Conservation (phyloP, 2,329 filamentous ascomycete species). For the Cladosporium sphaerospermum region DNA sequence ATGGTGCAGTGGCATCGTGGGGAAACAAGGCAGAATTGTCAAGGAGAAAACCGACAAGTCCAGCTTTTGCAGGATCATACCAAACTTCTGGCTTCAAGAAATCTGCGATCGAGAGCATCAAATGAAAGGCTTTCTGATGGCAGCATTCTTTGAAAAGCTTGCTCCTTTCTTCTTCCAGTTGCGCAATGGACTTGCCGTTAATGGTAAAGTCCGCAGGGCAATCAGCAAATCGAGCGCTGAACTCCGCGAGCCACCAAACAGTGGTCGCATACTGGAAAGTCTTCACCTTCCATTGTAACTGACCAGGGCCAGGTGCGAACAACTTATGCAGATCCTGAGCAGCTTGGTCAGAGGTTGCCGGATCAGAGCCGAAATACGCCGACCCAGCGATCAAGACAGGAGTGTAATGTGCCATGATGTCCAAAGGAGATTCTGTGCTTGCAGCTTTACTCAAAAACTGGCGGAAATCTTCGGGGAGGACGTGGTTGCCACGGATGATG, state of each 20-base stretch:
- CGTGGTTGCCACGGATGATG: slow-evolving; percentile 69
- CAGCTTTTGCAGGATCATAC: slow-evolving; percentile 79
- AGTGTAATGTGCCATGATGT: slow-evolving; percentile 69
- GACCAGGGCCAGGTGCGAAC: slow-evolving; percentile 61
- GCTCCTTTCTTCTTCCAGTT: slow-evolving; percentile 56
- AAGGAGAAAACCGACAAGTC: slow-evolving; percentile 75
- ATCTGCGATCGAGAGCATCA: slow-evolving; percentile 76
- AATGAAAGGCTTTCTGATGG: slow-evolving; percentile 87
- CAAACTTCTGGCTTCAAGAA: slow-evolving; percentile 76
- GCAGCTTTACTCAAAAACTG: slow-evolving; percentile 63
- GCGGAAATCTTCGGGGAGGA: slow-evolving; percentile 65
- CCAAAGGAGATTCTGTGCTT: slow-evolving; percentile 70
- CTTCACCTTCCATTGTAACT: slow-evolving; percentile 63
- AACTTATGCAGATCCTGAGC: slow-evolving; percentile 64
- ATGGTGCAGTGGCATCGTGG: slow-evolving; percentile 60
- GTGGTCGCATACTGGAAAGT: slow-evolving; percentile 73
- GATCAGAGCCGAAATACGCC: slow-evolving; percentile 69
- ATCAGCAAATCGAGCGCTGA: slow-evolving; percentile 66
- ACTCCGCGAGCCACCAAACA: slow-evolving; percentile 87
- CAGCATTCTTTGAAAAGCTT: slow-evolving; percentile 65
- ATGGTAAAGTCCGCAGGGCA: slow-evolving; percentile 3
- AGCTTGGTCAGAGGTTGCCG: slow-evolving; percentile 62
- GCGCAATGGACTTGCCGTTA: slow-evolving; percentile 15
- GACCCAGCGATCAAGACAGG: slow-evolving; percentile 74
- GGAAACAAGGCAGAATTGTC: slow-evolving; percentile 68